Evolutionary conservation across 192 early-diverging fungal genomes (phyloP).

Genomic region (Coemansia sp.): DNA sequence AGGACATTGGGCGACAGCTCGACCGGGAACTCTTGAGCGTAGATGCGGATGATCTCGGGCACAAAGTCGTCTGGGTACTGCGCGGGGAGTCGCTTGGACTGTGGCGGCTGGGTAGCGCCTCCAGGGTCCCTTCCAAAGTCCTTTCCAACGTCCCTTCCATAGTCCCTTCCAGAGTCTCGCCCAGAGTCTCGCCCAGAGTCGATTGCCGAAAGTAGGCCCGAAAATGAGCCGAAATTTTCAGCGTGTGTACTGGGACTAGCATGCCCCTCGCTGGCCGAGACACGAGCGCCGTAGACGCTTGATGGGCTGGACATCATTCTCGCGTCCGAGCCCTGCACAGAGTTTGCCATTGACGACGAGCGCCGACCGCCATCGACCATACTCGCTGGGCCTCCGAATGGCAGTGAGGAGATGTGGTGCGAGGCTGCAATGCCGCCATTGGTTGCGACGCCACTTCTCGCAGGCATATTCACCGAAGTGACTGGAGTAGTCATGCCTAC

Average conservation of each 20-base stretch:
- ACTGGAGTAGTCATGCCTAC: background rate
- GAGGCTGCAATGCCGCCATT: background rate
- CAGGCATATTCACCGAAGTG: background rate
- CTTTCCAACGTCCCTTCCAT: no score
- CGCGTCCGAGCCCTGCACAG: conserved; percentile 8
- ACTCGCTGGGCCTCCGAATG: background rate
- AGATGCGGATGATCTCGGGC: conserved; percentile 40
- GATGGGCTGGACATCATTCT: conserved; percentile 2
- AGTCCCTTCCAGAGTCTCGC: no score
- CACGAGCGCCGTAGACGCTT: background rate
- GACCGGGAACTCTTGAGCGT: conserved; percentile 45
- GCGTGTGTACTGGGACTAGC: background rate
- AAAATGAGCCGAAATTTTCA: background rate
- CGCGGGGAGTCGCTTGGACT: background rate
- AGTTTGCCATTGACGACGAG: conserved; percentile 22
- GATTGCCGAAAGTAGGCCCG: background rate
- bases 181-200: background rate
- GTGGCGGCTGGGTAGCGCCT: background rate
- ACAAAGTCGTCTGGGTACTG: conserved; percentile 34
- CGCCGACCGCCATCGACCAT: background rate
- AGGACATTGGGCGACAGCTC: conserved; percentile 38
- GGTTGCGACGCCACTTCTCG: background rate
- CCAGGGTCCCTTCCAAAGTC: no score
- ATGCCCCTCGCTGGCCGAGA: background rate
- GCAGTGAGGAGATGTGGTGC: background rate